Conservation (phyloP, 164 flowering plant genomes). For the Kalanchoe fedtschenkoi region DNA sequence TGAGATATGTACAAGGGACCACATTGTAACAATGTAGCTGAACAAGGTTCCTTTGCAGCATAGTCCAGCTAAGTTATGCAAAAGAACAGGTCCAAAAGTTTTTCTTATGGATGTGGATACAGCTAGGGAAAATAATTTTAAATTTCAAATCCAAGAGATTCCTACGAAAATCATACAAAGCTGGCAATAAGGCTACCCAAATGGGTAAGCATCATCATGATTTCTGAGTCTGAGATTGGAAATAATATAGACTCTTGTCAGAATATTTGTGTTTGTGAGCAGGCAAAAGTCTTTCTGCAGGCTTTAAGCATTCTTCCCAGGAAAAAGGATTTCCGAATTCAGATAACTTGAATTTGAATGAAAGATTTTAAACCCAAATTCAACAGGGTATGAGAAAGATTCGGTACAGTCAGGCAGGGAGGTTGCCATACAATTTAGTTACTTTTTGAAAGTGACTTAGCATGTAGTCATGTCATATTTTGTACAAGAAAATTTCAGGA, state of each 20-base stretch:
- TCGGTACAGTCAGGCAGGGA: neutral
- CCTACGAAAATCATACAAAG: neutral
- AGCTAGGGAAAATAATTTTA: neutral
- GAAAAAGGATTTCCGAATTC: neutral
- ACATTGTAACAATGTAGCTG: conserved; percentile 2
- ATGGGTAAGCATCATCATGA: neutral
- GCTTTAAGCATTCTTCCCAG: neutral
- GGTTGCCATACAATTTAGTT: neutral
- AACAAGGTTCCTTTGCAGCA: neutral
- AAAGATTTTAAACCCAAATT: neutral
- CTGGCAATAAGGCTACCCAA: neutral
- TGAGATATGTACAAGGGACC: neutral
- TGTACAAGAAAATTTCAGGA: neutral
- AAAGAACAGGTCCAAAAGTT: conserved; percentile 4
- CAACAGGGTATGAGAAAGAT: neutral
- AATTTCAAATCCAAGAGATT: neutral
- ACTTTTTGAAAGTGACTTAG: neutral
- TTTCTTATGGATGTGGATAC: conserved; percentile 14
- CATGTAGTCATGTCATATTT: neutral
- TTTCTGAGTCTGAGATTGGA: neutral
- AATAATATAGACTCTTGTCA: conserved; percentile 1
- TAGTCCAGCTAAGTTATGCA: conserved; percentile 6
- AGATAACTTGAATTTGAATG: neutral
- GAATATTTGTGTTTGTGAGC: neutral
- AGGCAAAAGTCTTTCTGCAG: neutral